Evolutionary conservation across 345 rosid species (phyloP).

Genomic region (Murraya koenigii): DNA sequence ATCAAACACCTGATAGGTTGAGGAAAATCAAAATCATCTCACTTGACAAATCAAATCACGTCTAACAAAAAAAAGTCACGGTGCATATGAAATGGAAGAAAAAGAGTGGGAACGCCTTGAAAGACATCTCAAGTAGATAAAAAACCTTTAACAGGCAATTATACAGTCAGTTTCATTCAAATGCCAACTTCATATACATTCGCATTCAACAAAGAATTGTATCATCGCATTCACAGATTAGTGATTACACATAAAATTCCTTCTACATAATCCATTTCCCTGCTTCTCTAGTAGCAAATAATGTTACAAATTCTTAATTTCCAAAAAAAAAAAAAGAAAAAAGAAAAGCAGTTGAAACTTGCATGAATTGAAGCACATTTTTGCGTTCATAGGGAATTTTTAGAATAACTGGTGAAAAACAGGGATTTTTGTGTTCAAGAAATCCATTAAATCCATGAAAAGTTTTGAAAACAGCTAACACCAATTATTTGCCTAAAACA

Average conservation of each 20-base stretch:
- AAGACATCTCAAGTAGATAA: not conserved
- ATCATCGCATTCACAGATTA: not conserved
- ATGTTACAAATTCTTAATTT: too few relatives aligned
- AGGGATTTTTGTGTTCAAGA: too few relatives aligned
- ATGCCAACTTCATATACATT: not conserved
- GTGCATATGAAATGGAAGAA: not conserved
- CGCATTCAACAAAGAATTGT: not conserved
- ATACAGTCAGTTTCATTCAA: not conserved
- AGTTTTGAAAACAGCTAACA: too few relatives aligned
- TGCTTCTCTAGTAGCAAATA: not conserved
- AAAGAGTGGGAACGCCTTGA: not conserved
- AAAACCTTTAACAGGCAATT: not conserved
- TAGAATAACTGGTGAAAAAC: too few relatives aligned
- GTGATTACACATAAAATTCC: not conserved
- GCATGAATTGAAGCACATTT: too few relatives aligned
- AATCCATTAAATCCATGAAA: too few relatives aligned
- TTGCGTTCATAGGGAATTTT: too few relatives aligned
- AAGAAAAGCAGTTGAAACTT: too few relatives aligned
- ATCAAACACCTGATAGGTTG: constrained; percentile 66
- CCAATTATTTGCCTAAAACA: too few relatives aligned
- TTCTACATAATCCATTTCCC: not conserved
- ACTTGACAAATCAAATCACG: not conserved
- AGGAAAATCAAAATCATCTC: not conserved
- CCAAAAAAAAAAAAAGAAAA: too few relatives aligned
- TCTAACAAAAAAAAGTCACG: not conserved